Base-by-base conservation (phyloP, 352 stramenopile species). In the Pythium sp. region DNA sequence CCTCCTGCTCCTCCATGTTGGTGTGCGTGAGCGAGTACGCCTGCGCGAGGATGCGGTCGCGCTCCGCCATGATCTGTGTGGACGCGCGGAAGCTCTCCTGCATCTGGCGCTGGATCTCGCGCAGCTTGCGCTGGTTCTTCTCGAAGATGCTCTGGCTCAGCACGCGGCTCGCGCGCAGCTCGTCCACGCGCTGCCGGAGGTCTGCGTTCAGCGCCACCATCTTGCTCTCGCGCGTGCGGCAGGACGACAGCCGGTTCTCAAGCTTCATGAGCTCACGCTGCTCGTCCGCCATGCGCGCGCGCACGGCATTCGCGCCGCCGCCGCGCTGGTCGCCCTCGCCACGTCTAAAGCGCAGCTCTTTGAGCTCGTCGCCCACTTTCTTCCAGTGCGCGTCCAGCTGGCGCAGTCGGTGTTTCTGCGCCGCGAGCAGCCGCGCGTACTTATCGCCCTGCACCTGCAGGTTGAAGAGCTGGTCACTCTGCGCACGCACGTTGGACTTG, bases 361-460 rank as follows among this genome's bases (percentile, higher is more conserved):
- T 84, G 54, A 94, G 72, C 67, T 94, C 84, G 20, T 90, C 82
- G 36, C 80, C 70, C 43, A 83, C 75, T 62, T 87, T 89, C 36
- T 82, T 89, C 72, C 78, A 92, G 67, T 91, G 80, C 51, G 77
- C 82, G 18, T 94, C 84, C 18, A 92, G 74, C 54, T 92, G 76
- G 1, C 76, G 76, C 18, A 91, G 73, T 12, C 86, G 86, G 51
- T 90, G 78, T 64, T 92, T 93, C 69, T 92, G 82, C 61, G 83
- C 83, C 11, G 90, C 75, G 9, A 93, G 67, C 43, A 92, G 70
- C 18, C 82, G 73, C 38, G 86, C 79, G 62, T 91, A 94, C 70
- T 91, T 92, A 79, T 94, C 86, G 20, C 82, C 82, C 70, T 92
- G 82, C 3, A 92, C 74, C 65, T 94, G 86, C n/a, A 94, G 71